Base-by-base conservation (phyloP, 2,329 filamentous ascomycete species). In the Talaromyces sp. region DNA sequence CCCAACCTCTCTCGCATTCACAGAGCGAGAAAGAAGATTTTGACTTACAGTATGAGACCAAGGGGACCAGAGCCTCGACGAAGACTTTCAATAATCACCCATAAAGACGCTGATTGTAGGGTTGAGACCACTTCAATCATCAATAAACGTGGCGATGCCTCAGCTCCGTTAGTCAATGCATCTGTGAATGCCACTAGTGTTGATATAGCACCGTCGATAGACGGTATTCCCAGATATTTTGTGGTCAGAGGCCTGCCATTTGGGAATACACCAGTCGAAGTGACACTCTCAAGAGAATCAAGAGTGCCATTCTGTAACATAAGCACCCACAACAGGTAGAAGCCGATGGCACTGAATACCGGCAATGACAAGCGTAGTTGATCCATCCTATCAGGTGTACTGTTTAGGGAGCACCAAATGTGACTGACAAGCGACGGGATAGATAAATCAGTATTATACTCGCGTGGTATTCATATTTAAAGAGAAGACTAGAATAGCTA, bases 71-170 rank as follows among this genome's bases (percentile, higher is more conserved):
- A 19, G n/a, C 46, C 46, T 13, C 21, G 9, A n/a, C 46, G 28
- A 22, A 51, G n/a, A 36, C 46, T 51, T 51, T 51, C 46, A 21
- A 51, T 22, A n/a, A 51, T 36, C 5, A 51, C 28, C 46, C 46
- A 51, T 8, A 35, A n/a, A 2, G 17, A 19, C 21, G 46, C 46
- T 13, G 28, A 19, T 19, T 51, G 46, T 9, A 51, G 21, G 5
- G 46, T 51, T 8, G 46, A 35, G 17, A 35, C 46, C n/a, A 51
- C 28, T 3, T 51, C 46, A 13, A 36, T 36, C 46, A 51, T 35
- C 46, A 51, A 13, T 10, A 51, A n/a, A 22, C 46, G 28, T 1
- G 17, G 19, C 8, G 28, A 19, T 33, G 15, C 28, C n/a, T 51
- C 28, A n/a, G 31, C 28, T 13, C 46, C 46, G 22, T 37, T 37